phyloP scores from a whole-genome alignment of 2,329 filamentous ascomycete genomes.

The Epichloe sibirici region DNA sequence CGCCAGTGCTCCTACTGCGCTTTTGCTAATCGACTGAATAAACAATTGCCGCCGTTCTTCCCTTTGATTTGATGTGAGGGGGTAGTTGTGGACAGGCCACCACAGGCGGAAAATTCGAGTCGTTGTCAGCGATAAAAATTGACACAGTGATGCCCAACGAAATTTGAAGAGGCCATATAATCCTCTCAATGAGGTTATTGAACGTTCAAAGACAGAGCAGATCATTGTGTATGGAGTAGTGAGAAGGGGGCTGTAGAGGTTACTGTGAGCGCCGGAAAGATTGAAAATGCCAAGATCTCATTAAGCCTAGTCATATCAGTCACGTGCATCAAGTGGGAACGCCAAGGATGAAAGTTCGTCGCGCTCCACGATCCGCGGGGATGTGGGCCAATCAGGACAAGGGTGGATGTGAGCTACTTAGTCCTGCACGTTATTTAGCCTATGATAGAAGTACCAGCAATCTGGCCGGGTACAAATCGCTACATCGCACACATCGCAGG shows the following conservation, averaged over 20 bases:
- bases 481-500: no score
- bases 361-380: no score
- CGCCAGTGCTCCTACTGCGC: not conserved
- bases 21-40: not conserved
- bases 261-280: no score
- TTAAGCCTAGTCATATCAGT: not conserved
- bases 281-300: no score
- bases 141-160: not conserved
- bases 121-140: not conserved
- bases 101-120: not conserved
- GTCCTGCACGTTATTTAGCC: no score
- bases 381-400: no score
- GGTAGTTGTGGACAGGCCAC: not conserved
- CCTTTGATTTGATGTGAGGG: not conserved
- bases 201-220: not conserved
- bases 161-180: not conserved
- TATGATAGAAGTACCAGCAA: no score
- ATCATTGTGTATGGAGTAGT: not conserved
- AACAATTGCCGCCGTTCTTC: not conserved
- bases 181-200: not conserved
- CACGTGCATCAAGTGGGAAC: not conserved
- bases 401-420: no score
- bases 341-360: no score
- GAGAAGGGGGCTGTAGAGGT: no score
- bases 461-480: no score